Evolutionary conservation across 2,329 filamentous ascomycete genomes (phyloP).

Genomic region (Cryphonectria parasitica): DNA sequence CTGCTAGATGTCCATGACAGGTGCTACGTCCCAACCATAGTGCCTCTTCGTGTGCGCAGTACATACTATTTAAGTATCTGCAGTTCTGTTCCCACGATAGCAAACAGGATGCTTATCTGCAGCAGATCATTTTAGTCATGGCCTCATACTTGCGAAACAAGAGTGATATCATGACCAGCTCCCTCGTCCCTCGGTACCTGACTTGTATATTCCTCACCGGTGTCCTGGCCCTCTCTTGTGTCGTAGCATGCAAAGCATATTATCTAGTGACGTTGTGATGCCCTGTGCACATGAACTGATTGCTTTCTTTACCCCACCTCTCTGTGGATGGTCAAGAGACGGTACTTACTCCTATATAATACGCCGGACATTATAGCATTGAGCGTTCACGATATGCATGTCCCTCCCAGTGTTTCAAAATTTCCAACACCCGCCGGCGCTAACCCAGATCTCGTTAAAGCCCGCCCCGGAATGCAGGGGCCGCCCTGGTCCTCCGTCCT

Average conservation of each 20-base stretch:
- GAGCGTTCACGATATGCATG: conserved; percentile 9
- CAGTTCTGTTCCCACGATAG: neutral
- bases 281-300: neutral
- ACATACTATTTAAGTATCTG: neutral
- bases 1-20: neutral
- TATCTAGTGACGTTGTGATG: neutral
- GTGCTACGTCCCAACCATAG: neutral
- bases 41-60: neutral
- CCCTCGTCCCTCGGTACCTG: neutral
- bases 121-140: conserved; percentile 5
- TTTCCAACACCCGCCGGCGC: conserved; percentile 13
- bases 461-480: conserved; percentile 2
- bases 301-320: neutral
- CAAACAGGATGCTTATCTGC: neutral
- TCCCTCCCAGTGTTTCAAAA: conserved; percentile 11
- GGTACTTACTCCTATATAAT: neutral
- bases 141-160: conserved; percentile 11
- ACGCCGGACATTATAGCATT: conserved; percentile 8
- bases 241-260: too few relatives aligned
- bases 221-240: neutral
- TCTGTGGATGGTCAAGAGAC: neutral
- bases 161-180: conserved; percentile 3
- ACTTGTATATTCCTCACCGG: neutral
- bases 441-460: neutral
- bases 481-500: neutral